Percentiles rank a stretch among this genome's conserved stretches.
Conservation (phyloP, 1,284 basidiomycete genomes). For the Cutaneotrichosporon sp. region DNA sequence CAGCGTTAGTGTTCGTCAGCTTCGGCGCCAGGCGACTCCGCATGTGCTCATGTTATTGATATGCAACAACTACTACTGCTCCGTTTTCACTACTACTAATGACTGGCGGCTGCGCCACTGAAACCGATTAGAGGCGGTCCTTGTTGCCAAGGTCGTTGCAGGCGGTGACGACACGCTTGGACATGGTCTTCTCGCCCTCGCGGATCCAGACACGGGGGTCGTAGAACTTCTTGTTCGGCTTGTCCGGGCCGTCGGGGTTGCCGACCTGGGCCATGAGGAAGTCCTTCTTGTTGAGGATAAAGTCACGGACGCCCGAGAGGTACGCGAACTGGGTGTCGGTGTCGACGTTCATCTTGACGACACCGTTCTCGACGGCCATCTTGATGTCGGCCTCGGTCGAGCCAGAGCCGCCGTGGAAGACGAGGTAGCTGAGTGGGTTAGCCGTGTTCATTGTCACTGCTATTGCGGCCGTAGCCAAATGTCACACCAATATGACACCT, state of each 20-base stretch:
- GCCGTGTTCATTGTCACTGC: too few relatives aligned
- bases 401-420: slow-evolving; percentile 99
- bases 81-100: neutral
- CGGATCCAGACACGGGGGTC: slow-evolving; percentile 97
- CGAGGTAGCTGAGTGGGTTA: slow-evolving; percentile 68
- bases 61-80: slow-evolving; percentile 5
- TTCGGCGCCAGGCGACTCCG: too few relatives aligned
- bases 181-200: slow-evolving; percentile 94
- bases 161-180: slow-evolving; percentile 82
- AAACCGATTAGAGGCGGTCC: slow-evolving; percentile 34
- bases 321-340: slow-evolving; percentile 69
- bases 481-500: slow-evolving; percentile 46
- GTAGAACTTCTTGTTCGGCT: slow-evolving; percentile 96
- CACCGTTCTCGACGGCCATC: slow-evolving; percentile 86
- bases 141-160: slow-evolving; percentile 84
- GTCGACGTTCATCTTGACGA: slow-evolving; percentile 96
- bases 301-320: slow-evolving; percentile 84
- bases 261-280: slow-evolving; percentile 85
- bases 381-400: slow-evolving; percentile 95
- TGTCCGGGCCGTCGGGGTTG: slow-evolving; percentile 87
- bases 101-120: neutral
- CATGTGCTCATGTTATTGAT: too few relatives aligned
- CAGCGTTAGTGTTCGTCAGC: too few relatives aligned
- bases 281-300: slow-evolving; percentile 72
- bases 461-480: too few relatives aligned